These are phyloP conservation scores for Pseudogymnoascus sp. DNA, from an alignment of 2,329 filamentous ascomycete genomes.

Conservation along the genomic window DNA sequence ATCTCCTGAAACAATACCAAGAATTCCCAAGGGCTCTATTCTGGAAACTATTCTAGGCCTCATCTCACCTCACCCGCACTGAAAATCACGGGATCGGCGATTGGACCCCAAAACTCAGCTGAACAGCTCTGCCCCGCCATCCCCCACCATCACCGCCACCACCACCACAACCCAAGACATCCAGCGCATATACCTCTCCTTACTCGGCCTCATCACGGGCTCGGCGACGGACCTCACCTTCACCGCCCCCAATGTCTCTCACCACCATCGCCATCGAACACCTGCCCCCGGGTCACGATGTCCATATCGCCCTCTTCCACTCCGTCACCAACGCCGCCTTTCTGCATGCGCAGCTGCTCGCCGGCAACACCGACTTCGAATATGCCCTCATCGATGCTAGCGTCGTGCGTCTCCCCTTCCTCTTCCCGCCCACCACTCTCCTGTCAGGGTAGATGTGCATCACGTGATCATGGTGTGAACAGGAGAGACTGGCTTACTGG, in stretches of 20 bases:
- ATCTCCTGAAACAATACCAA: not conserved
- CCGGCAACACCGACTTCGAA: slow-evolving; percentile 77
- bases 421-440: not conserved
- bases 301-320: slow-evolving; percentile 71
- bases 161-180: not conserved
- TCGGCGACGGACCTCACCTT: not conserved
- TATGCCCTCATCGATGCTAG: slow-evolving; percentile 90
- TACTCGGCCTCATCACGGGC: not conserved
- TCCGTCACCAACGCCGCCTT: slow-evolving; percentile 71
- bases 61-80: not conserved
- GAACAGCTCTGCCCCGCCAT: not conserved
- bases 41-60: not conserved
- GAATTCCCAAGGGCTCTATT: not conserved
- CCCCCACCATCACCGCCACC: not conserved
- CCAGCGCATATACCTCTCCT: not conserved
- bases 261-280: slow-evolving; percentile 70
- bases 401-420: slow-evolving; percentile 45
- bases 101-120: not conserved
- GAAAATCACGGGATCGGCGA: not conserved
- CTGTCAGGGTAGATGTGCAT: not conserved
- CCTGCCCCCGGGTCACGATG: slow-evolving; percentile 56
- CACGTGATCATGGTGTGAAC: slow-evolving; percentile 16
- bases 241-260: slow-evolving; percentile 35
- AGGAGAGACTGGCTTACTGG: not conserved
- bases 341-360: slow-evolving; percentile 76